Percentiles rank a stretch among this genome's conserved stretches.
Evolutionary conservation across 2,329 filamentous ascomycete genomes (phyloP).

Genomic region (Aphanocladium album): DNA sequence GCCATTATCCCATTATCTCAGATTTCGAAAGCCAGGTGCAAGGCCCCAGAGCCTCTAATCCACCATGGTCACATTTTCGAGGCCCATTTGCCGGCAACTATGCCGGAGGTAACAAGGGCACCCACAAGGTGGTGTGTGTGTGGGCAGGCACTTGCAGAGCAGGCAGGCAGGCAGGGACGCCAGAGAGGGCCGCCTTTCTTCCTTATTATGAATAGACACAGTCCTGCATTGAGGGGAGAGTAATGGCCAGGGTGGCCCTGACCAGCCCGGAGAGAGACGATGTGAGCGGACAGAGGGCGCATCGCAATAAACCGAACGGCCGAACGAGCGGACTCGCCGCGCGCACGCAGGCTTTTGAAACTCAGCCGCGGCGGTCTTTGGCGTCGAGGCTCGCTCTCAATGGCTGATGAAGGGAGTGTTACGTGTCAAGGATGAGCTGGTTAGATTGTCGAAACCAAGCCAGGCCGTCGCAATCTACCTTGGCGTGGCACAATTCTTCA

Average conservation of each 20-base stretch:
- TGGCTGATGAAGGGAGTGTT: neutral
- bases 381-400: neutral
- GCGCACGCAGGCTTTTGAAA: neutral
- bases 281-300: neutral
- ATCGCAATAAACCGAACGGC: conserved; percentile 4
- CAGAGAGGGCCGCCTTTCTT: no score
- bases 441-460: neutral
- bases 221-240: neutral
- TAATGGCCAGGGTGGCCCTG: neutral
- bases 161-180: no score
- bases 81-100: conserved; percentile 10
- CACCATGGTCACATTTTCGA: conserved; percentile 4
- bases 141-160: neutral
- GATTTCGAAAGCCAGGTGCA: neutral
- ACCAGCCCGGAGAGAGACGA: neutral
- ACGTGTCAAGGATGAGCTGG: conserved; percentile 5
- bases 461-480: neutral
- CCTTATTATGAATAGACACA: no score
- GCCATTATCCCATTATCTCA: neutral
- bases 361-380: neutral
- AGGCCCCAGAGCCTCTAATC: neutral
- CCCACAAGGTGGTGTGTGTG: neutral
- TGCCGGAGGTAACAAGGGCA: neutral
- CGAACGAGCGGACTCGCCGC: neutral
- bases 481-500: neutral